Base-by-base conservation (phyloP, 2,329 filamentous ascomycete species). In the Aspergillus sergii region DNA sequence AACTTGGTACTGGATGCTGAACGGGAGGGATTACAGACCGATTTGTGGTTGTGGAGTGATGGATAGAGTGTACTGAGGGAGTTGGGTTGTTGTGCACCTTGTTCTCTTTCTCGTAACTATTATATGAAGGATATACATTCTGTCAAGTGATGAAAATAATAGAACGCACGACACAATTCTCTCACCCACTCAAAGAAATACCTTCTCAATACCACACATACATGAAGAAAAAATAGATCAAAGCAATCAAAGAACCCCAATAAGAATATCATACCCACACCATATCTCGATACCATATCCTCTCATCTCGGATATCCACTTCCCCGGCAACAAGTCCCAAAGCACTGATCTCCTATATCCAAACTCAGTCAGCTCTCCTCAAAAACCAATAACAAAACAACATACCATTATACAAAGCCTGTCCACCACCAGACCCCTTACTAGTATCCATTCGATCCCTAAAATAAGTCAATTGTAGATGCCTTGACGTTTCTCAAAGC, bases 11-110 rank as follows among this genome's bases (percentile, higher is more conserved):
- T 63, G 32, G 66, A 68, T 53, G 61, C 58, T 8, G 68, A 69
- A 26, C 50, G 48, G 3, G 65, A 64, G 11, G 65, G 60, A 7
- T 12, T 67, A 4, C 64, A 62, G 41, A 48, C 61, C 14, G 68
- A 70, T 54, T 26, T 70, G 26, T 70, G 68, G 68, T n/a, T 70
- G 56, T 70, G 68, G 68, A 64, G 63, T 43, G 61, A 66, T 58
- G 54, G 58, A 3, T 66, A 63, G 23, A 48, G 5, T 0, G 21
- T 23, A 26, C 21, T 14, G 1, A 12, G 45, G 23, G 4, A 28
- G 3, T 14, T 36, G 14, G 1, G 34, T 16, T 16, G 0, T 12
- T 36, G 34, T 36, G 5, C 8, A 1, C 8, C 34, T 46, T n/a
- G 3, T 6, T 26, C 7, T 21, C n/a, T 21, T 9, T 21, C 19